Evolutionary conservation across 441 rosid species (phyloP).

Genomic region (Populus hybrid): DNA sequence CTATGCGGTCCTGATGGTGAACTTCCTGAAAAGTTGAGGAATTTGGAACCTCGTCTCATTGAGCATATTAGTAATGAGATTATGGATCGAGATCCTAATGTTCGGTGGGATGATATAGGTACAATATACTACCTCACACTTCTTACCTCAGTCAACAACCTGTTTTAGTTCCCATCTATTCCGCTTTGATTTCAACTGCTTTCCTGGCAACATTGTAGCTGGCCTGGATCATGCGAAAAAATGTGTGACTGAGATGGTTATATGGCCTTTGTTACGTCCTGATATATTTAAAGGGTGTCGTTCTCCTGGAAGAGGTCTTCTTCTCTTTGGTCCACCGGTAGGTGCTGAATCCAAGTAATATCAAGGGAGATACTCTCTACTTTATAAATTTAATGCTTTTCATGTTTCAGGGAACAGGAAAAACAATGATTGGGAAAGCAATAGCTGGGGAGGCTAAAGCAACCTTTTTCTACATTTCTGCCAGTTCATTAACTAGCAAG

Average conservation of each 20-base stretch:
- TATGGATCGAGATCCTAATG: constrained; percentile 93
- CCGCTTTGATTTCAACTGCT: constrained; percentile 23
- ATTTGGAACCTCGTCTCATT: constrained; percentile 93
- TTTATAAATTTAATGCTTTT: constrained; percentile 8
- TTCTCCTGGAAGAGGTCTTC: constrained; percentile 98
- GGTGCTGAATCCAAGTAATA: constrained; percentile 26
- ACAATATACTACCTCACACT: constrained; percentile 25
- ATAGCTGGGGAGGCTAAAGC: constrained; percentile 99
- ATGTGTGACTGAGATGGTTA: constrained; percentile 97
- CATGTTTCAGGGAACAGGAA: constrained; percentile 82
- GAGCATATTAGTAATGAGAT: constrained; percentile 97
- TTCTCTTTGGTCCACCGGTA: constrained; percentile 98
- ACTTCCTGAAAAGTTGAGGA: constrained; percentile 91
- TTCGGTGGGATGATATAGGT: constrained; percentile 98
- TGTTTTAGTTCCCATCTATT: constrained; percentile 9
- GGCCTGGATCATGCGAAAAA: constrained; percentile 99
- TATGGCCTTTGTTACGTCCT: constrained; percentile 94
- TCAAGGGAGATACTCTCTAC: constrained; percentile 8
- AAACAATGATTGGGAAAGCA: constrained; percentile 98
- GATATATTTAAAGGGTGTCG: constrained; percentile 96
- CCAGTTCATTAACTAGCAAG: constrained; percentile 97
- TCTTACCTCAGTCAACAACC: constrained; percentile 13
- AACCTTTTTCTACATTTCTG: constrained; percentile 94
- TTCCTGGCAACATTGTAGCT: constrained; percentile 48
- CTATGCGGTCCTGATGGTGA: constrained; percentile 97